Evolutionary conservation across 2,329 filamentous ascomycete genomes (phyloP), one percentile per base, ranked within the genome.

Genomic region (Aureobasidium sp.): DNA sequence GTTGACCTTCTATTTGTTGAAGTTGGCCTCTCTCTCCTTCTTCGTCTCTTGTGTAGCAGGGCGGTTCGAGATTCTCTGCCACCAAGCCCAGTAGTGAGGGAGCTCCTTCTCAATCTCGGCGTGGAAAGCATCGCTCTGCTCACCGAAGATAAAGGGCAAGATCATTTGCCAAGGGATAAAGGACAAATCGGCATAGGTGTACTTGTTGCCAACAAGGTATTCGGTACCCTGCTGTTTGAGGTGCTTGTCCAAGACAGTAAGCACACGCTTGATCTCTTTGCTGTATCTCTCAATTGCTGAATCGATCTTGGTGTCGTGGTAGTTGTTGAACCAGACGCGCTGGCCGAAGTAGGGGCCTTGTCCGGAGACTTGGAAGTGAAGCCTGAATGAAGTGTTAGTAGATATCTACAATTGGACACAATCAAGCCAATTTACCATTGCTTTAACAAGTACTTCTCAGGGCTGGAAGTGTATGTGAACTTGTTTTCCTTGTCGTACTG

Each of bases 291-390:
- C 73, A 24, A 78, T 71, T 10, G 77, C 81, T 7, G 71, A 76
- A 0, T 72, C 73, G 6, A 83, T 5, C 63, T 78, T 74, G 68
- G 82, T 79, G 0, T 68, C 59, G 61, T 76, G 74, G 65, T 66
- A 72, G 36, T 65, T 66, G 9, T 67, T 70, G 65, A 77, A 77
- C 75, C 75, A 77, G 24, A 65, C 66, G 2, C 63, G 64, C 65
- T 80, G 75, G 4, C 78, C 79, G 48, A 69, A 80, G 65, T 79
- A 81, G 0, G 77, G 78, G 0, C 76, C 78, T 66, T 79, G 74
- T 6, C 76, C 76, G 51, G 68, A 72, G 17, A 73, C 74, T 66
- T 80, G 78, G 67, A 79, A 81, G 62, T 63, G 62, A 13, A 63
- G 48, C 61, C 61, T 63, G 20, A 13, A 10, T 12, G 9, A 1